A percentile compares a stretch with the other conserved stretches of the same genome.
These are phyloP conservation scores for Paecilomyces dactylethromorphus DNA, from an alignment of 2,329 filamentous ascomycete species.

Conservation along the genomic window DNA sequence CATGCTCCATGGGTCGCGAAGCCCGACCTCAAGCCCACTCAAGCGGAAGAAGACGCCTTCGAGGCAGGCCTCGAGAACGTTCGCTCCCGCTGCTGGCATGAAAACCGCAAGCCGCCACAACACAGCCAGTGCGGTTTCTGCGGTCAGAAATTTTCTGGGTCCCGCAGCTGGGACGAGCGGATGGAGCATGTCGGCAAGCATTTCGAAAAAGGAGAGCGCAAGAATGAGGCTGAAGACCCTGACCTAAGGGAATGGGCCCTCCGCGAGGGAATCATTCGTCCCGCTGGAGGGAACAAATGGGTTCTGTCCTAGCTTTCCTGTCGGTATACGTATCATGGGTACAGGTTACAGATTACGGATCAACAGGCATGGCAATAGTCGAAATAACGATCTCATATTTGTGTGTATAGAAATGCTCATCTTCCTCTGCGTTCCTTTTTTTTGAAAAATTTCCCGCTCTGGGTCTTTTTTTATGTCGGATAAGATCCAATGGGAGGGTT, in stretches of 20 bases:
- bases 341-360: background rate
- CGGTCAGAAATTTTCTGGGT: conserved; percentile 51
- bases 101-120: conserved; percentile 56
- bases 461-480: background rate
- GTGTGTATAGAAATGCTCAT: background rate
- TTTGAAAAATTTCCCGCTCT: background rate
- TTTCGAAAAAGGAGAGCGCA: conserved; percentile 53
- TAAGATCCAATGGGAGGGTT: background rate
- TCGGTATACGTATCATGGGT: too few species aligned
- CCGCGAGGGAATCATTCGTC: conserved; percentile 23
- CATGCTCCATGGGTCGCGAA: conserved; percentile 58
- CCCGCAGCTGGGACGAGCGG: conserved; percentile 66
- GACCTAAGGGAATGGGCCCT: conserved; percentile 34
- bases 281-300: conserved; percentile 12
- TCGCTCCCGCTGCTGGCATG: conserved; percentile 53
- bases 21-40: conserved; percentile 19
- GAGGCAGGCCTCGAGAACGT: conserved; percentile 52
- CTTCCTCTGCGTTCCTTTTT: background rate
- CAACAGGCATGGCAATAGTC: background rate
- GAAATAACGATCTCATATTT: background rate
- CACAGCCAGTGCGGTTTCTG: conserved; percentile 60
- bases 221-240: conserved; percentile 33
- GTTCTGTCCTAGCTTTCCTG: conserved; percentile 6
- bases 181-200: conserved; percentile 87
- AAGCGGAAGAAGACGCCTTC: conserved; percentile 27